phyloP scores from a whole-genome alignment of 2,329 filamentous ascomycete genomes.

The Dactylellina leptospora region DNA sequence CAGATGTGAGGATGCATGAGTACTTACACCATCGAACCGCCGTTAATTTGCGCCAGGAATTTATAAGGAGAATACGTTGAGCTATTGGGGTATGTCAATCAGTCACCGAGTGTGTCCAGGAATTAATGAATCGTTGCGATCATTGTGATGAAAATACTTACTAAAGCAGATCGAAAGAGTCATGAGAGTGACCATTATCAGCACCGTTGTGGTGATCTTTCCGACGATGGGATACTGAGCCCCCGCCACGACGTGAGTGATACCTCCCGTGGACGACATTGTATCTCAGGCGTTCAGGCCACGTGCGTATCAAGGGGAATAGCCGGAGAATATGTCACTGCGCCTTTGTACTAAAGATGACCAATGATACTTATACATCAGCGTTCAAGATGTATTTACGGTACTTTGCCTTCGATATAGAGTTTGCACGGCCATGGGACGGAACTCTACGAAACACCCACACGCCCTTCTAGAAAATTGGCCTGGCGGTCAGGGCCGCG shows the following conservation, averaged over 20 bases:
- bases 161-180: constrained; percentile 24
- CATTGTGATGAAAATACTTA: not conserved
- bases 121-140: not conserved
- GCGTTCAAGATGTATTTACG: too few relatives aligned
- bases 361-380: not conserved
- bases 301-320: not conserved
- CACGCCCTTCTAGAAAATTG: too few relatives aligned
- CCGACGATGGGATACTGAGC: constrained; percentile 14
- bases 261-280: constrained; percentile 2
- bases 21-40: constrained; percentile 38
- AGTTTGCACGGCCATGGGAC: too few relatives aligned
- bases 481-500: too few relatives aligned
- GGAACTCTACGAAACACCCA: too few relatives aligned
- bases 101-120: not conserved
- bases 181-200: constrained; percentile 28
- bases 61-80: constrained; percentile 18
- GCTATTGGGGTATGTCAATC: too few relatives aligned
- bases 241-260: constrained; percentile 10
- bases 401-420: not conserved
- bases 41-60: constrained; percentile 26
- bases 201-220: not conserved
- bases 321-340: not conserved
- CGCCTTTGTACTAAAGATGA: too few relatives aligned
- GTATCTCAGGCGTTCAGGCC: not conserved
- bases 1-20: not conserved